These are phyloP conservation scores for Pseudocercospora cruenta DNA, from an alignment of 2,329 filamentous ascomycete genomes.

Conservation along the genomic window DNA sequence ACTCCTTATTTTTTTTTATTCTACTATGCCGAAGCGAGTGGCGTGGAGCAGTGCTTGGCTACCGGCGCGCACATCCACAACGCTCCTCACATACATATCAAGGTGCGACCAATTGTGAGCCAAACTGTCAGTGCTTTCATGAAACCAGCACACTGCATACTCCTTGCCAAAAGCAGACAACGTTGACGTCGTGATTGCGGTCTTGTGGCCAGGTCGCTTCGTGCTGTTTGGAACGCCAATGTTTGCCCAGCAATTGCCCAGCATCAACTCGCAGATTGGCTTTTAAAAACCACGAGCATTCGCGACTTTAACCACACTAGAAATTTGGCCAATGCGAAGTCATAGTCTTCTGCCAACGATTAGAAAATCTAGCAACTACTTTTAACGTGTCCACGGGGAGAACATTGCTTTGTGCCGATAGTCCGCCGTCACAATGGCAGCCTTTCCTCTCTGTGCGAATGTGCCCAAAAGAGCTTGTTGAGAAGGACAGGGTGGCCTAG, in stretches of 20 bases:
- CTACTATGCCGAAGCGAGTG: not conserved
- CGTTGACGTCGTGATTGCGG: not conserved
- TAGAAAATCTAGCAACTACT: not conserved
- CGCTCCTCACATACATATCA: not conserved
- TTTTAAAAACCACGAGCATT: not conserved
- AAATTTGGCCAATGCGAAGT: too few relatives aligned
- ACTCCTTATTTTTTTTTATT: not conserved
- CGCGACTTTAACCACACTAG: not conserved
- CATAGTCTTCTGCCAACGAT: not conserved
- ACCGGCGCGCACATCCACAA: not conserved
- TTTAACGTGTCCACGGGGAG: not conserved
- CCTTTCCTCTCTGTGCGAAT: not conserved
- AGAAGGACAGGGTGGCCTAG: too few relatives aligned
- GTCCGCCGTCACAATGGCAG: too few relatives aligned
- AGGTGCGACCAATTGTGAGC: not conserved
- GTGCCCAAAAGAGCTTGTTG: not conserved
- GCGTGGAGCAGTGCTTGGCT: not conserved
- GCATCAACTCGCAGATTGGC: not conserved
- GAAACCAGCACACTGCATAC: not conserved
- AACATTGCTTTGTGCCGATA: not conserved
- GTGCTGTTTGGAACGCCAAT: not conserved
- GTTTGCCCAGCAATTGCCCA: conserved; percentile 5
- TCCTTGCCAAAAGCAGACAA: not conserved
- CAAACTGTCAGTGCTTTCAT: not conserved
- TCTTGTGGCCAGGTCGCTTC: not conserved